Evolutionary conservation across 2,329 filamentous ascomycete genomes (phyloP).

Genomic region (Curvularia lunata): DNA sequence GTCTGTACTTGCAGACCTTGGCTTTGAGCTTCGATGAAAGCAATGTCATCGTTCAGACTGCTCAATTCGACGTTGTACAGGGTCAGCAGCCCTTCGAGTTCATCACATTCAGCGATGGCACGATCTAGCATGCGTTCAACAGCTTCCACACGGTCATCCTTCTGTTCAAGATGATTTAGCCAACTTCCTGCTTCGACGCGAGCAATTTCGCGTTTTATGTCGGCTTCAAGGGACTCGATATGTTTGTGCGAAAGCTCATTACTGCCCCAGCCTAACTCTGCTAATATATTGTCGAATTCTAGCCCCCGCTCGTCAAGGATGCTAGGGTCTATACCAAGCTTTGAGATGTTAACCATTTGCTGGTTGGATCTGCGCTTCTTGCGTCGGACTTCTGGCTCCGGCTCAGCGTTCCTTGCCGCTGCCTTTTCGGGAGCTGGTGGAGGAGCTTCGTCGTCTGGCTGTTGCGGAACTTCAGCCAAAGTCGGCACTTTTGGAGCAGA

Average conservation of each 20-base stretch:
- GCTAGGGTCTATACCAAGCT: conserved; percentile 76
- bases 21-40: conserved; percentile 95
- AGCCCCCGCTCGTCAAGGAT: conserved; percentile 77
- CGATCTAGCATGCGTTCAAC: conserved; percentile 86
- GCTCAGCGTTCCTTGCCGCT: conserved; percentile 23
- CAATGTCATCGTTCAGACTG: conserved; percentile 92
- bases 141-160: conserved; percentile 86
- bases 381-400: conserved; percentile 57
- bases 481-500: conserved; percentile 40
- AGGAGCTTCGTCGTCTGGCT: conserved; percentile 46
- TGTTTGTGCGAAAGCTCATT: conserved; percentile 75
- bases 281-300: conserved; percentile 82
- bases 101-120: conserved; percentile 93
- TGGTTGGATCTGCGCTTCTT: conserved; percentile 72
- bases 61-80: conserved; percentile 88
- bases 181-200: conserved; percentile 92
- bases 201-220: conserved; percentile 85
- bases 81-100: conserved; percentile 91
- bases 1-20: conserved; percentile 97
- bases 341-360: conserved; percentile 77
- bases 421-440: conserved; percentile 43
- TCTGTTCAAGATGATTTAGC: conserved; percentile 81
- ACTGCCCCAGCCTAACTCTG: conserved; percentile 88
- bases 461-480: conserved; percentile 22
- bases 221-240: conserved; percentile 79